phyloP scores from a whole-genome alignment of 371 early-diverging fungal species.

The Mortierella sp. region DNA sequence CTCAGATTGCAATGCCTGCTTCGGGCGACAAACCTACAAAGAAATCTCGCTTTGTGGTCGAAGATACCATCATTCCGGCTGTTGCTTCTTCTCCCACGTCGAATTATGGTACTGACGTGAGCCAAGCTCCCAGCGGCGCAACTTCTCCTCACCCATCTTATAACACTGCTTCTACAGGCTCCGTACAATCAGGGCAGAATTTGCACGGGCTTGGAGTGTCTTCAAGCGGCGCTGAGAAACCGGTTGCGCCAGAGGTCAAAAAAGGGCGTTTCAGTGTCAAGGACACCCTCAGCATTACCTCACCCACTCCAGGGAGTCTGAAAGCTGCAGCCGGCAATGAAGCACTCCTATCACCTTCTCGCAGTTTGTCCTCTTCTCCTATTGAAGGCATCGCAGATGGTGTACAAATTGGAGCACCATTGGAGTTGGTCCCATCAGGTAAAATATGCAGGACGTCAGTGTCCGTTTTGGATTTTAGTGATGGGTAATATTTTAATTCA shows the following conservation, averaged over 20 bases:
- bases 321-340: conserved; percentile 20
- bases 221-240: conserved; percentile 10
- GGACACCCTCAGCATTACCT: conserved; percentile 38
- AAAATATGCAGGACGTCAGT: neutral
- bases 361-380: conserved; percentile 41
- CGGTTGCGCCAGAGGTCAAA: conserved; percentile 25
- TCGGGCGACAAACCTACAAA: conserved; percentile 38
- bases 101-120: conserved; percentile 23
- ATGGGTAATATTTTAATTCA: neutral
- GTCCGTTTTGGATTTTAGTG: neutral
- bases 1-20: conserved; percentile 13
- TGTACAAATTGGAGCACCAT: conserved; percentile 20
- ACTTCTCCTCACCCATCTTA: conserved; percentile 16
- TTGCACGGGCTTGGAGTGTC: conserved; percentile 48
- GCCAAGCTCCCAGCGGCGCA: conserved; percentile 19
- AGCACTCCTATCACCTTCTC: conserved; percentile 39
- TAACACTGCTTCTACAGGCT: conserved; percentile 1
- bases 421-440: conserved; percentile 34
- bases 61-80: conserved; percentile 41
- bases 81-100: conserved; percentile 12
- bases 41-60: conserved; percentile 70
- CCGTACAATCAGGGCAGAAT: conserved; percentile 15
- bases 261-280: conserved; percentile 54
- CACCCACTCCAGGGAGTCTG: conserved; percentile 27
- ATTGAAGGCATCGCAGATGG: conserved; percentile 36